Conservation (phyloP, 1,139 yeast species). For the Pichia sp. region DNA sequence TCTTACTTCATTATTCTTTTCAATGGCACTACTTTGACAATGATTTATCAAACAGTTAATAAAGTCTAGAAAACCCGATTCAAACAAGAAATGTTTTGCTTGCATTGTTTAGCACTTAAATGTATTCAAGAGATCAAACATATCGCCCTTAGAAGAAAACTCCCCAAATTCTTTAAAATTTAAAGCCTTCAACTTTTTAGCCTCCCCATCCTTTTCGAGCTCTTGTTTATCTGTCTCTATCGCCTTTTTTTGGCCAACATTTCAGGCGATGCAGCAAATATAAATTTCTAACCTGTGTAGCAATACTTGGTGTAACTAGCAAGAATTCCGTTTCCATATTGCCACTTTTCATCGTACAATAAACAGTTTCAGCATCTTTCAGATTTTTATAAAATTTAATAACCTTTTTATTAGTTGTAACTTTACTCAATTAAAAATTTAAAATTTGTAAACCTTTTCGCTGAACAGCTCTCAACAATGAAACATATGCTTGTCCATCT, state of each 20-base stretch:
- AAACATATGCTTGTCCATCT: conserved; percentile 93
- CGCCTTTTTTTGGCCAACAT: conserved; percentile 7
- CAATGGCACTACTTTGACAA: too few species aligned
- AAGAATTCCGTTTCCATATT: not conserved
- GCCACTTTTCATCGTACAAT: not conserved
- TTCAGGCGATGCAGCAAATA: conserved; percentile 14
- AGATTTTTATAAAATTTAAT: conserved; percentile 46
- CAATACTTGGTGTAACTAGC: conserved; percentile 7
- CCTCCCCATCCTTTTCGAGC: too few species aligned
- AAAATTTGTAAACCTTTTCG: conserved; percentile 72
- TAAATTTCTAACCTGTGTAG: conserved; percentile 12
- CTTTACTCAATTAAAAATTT: conserved; percentile 53
- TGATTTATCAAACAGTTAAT: too few species aligned
- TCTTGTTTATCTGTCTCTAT: not conserved
- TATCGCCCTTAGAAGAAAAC: too few species aligned
- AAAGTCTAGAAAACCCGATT: too few species aligned
- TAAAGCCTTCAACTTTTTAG: too few species aligned
- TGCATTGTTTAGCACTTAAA: too few species aligned
- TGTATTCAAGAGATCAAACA: too few species aligned
- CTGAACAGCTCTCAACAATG: conserved; percentile 77
- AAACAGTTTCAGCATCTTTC: conserved; percentile 29
- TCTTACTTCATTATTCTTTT: too few species aligned
- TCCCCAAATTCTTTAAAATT: too few species aligned
- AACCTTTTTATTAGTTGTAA: conserved; percentile 58
- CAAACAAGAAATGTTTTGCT: too few species aligned